Evolutionary conservation across 257 asterid species (phyloP).

Genomic region (Gardenia jasminoides): DNA sequence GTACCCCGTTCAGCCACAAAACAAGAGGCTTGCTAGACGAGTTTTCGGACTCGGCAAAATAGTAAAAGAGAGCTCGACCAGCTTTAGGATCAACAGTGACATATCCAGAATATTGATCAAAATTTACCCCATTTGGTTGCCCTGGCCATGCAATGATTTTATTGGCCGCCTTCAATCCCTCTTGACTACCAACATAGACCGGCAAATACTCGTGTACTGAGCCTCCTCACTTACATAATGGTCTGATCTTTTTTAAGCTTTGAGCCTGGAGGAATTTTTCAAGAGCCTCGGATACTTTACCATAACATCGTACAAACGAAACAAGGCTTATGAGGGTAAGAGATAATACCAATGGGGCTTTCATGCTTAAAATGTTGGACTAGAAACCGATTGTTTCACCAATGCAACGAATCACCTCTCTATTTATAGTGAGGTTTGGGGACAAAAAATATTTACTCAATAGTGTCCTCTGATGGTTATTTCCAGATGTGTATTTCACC

Average conservation of each 20-base stretch:
- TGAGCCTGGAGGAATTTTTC: constrained; percentile 14
- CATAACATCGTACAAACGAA: constrained; percentile 30
- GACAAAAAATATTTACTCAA: no score
- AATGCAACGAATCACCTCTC: neutral
- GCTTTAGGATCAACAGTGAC: constrained; percentile 31
- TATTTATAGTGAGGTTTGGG: neutral
- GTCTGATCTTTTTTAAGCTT: constrained; percentile 6
- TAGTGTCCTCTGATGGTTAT: no score
- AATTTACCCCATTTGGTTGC: constrained; percentile 31
- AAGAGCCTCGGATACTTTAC: constrained; percentile 30
- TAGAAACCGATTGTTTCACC: neutral
- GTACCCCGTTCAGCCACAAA: constrained; percentile 41
- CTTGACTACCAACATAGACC: constrained; percentile 26
- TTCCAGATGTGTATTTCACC: neutral
- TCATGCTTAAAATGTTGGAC: constrained; percentile 20
- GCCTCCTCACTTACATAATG: neutral
- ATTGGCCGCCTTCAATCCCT: constrained; percentile 30
- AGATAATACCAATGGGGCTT: constrained; percentile 12
- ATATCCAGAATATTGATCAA: constrained; percentile 42
- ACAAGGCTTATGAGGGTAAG: constrained; percentile 28
- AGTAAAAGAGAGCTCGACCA: constrained; percentile 38
- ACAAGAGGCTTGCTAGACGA: constrained; percentile 23
- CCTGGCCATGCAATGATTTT: constrained; percentile 35
- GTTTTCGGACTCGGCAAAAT: constrained; percentile 31
- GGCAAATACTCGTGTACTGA: constrained; percentile 2